Evolutionary conservation across 2,329 filamentous ascomycete species (phyloP), one percentile per base, ranked within the genome.

Genomic region (Fusarium robinianum): DNA sequence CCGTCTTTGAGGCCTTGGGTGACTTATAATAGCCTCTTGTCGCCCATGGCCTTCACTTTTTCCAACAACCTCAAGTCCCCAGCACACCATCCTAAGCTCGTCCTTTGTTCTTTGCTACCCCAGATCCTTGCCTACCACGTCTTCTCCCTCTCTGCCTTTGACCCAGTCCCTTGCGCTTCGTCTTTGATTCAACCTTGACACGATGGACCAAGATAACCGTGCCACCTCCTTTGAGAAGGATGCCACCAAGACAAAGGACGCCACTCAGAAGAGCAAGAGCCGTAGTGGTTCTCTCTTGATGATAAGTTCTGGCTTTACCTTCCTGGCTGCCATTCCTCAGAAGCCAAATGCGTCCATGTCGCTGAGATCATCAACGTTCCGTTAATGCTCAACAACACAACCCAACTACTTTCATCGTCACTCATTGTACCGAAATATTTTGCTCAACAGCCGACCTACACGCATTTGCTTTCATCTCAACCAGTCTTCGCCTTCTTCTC

Each of bases 291-390:
- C 58, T 12, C 48, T 62, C 31, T 45, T 60, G 21, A 62, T 58
- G 46, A 58, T 62, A 39, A 62, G 57, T 18, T 62, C 58, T 7
- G 58, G 58, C 50, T 60, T 62, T 40, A 62, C 58, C 18, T 62
- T 62, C 35, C 46, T 62, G 11, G 58, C 58, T 23, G 58, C 58
- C 24, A 54, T 62, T 17, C 57, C 58, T 26, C 57, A 61, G 22
- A 46, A 44, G 36, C 41, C 57, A 17, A 51, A 35, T 19, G 37
- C 46, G 10, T 55, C 55, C 4, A 35, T 52, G 8, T 59, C 58
- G 25, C 45, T 62, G 34, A 52, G 58, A 36, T 58, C 58, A 9
- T 62, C 58, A 6, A 60, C 59, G 14, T 62, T 57, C 25, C 57
- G 58, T 51, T 62, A 57, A 60, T 44, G 27, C 33, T 33, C 38